Base-by-base conservation (phyloP, 768 basidiomycete species). In the Mycena alexandri region DNA sequence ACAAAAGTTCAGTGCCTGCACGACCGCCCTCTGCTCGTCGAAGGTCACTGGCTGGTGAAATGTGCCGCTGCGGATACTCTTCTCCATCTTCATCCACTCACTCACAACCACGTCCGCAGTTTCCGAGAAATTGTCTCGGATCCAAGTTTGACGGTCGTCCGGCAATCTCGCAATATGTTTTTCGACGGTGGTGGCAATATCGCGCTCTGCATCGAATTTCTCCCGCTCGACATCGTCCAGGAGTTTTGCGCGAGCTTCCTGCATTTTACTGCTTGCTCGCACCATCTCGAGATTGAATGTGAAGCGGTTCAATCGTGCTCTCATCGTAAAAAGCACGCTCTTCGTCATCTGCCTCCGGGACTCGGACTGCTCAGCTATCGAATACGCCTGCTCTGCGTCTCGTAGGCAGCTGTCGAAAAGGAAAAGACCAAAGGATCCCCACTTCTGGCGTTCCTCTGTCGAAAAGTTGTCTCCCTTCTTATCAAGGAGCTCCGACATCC, bases 41-140 rank as follows among this genome's bases (percentile, higher is more conserved):
- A 86, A 72, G 14, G 87, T 87, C 4, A 91, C 75, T 0, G 85
- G 77, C 60, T 82, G 68, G 62, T 90, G 89, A 71, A 87, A 84
- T 0, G 81, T 84, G 56, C 81, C 83, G 52, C 52, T 29, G 13
- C 77, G 73, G 41, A 90, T 74, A 17, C 79, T 80, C 17, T 63
- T 52, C 65, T 79, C 81, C 2, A 90, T 72, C 11, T 74, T 77
- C 8, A 63, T 57, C 86, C 88, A 90, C 65, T 88, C 86, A 0
- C 79, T 75, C 33, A 83, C 50, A 46, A 90, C 84, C 17, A 73
- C 69, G 1, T 66, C 52, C 11, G 82, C 82, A 14, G 79, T 72
- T 6, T 67, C 65, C 4, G 65, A 67, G 67, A 87, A 90, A 34
- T 87, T 83, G 0, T 76, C 67, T 24, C 70, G 57, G 21, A 90